Conservation (phyloP, 306 rosid genomes). For the Castanea sativa region DNA sequence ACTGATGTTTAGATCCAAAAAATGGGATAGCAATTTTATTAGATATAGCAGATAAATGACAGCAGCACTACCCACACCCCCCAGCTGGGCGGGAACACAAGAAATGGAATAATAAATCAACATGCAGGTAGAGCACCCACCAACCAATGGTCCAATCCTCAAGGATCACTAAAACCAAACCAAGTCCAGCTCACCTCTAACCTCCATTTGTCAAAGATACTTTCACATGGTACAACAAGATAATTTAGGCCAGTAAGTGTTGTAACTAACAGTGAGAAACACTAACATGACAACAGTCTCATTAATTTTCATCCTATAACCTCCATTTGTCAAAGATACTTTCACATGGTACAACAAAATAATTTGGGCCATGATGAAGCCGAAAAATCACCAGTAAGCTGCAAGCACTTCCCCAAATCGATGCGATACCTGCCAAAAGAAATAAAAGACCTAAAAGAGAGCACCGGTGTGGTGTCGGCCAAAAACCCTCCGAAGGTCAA, state of each 20-base stretch:
- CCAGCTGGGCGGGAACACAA: not conserved
- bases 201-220: not conserved
- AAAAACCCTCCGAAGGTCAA: too few relatives aligned
- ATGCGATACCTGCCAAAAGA: too few relatives aligned
- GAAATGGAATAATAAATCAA: too few relatives aligned
- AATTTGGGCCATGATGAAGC: too few relatives aligned
- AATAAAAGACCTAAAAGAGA: too few relatives aligned
- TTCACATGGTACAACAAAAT: too few relatives aligned
- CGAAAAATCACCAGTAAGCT: too few relatives aligned
- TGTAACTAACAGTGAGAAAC: not conserved
- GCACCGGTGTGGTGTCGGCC: too few relatives aligned
- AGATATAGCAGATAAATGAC: slow-evolving; percentile 14
- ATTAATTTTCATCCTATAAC: too few relatives aligned
- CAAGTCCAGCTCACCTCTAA: not conserved
- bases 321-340: too few relatives aligned
- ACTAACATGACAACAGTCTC: too few relatives aligned
- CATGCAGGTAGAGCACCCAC: not conserved
- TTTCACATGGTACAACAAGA: not conserved
- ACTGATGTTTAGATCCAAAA: slow-evolving; percentile 74
- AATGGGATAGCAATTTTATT: slow-evolving; percentile 14
- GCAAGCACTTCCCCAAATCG: too few relatives aligned
- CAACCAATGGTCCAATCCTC: not conserved
- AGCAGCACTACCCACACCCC: not conserved
- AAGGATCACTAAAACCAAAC: not conserved
- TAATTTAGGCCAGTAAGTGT: not conserved